phyloP scores from a whole-genome alignment of 2,329 filamentous ascomycete genomes.

The Trichoderma atroviride region DNA sequence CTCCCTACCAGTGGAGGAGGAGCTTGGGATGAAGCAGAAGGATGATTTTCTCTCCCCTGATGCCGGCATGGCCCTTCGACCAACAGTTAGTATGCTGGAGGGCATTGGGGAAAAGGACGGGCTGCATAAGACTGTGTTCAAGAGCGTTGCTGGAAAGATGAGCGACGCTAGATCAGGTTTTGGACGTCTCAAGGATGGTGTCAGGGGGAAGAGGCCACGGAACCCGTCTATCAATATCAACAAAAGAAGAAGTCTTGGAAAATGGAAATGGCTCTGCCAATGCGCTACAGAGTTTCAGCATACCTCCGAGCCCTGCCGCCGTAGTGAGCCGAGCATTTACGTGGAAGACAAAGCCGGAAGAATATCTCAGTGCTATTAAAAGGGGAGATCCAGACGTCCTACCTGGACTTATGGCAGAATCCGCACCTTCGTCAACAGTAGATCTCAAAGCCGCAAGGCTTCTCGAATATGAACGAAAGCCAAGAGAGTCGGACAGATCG shows the following conservation, averaged over 20 bases:
- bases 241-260: slow-evolving; percentile 56
- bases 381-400: slow-evolving; percentile 40
- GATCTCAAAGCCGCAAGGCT: slow-evolving; percentile 32
- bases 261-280: slow-evolving; percentile 28
- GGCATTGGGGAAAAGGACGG: slow-evolving; percentile 58
- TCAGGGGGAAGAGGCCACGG: slow-evolving; percentile 55
- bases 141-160: slow-evolving; percentile 76
- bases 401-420: slow-evolving; percentile 33
- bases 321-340: slow-evolving; percentile 57
- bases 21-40: slow-evolving; percentile 47
- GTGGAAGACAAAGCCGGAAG: slow-evolving; percentile 66
- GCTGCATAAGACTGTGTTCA: slow-evolving; percentile 69
- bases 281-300: slow-evolving; percentile 30
- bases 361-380: slow-evolving; percentile 53
- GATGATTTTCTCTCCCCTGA: slow-evolving; percentile 52
- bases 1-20: slow-evolving; percentile 56
- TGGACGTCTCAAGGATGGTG: slow-evolving; percentile 81
- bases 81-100: slow-evolving; percentile 52
- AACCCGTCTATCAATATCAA: slow-evolving; percentile 52
- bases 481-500: slow-evolving; percentile 33
- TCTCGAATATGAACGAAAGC: slow-evolving; percentile 32
- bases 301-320: slow-evolving; percentile 43
- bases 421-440: slow-evolving; percentile 36
- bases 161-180: slow-evolving; percentile 81
- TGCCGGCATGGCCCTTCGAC: slow-evolving; percentile 48